Evolutionary conservation across 768 basidiomycete genomes (phyloP).

Genomic region (Mycena olivaceomarginata): DNA sequence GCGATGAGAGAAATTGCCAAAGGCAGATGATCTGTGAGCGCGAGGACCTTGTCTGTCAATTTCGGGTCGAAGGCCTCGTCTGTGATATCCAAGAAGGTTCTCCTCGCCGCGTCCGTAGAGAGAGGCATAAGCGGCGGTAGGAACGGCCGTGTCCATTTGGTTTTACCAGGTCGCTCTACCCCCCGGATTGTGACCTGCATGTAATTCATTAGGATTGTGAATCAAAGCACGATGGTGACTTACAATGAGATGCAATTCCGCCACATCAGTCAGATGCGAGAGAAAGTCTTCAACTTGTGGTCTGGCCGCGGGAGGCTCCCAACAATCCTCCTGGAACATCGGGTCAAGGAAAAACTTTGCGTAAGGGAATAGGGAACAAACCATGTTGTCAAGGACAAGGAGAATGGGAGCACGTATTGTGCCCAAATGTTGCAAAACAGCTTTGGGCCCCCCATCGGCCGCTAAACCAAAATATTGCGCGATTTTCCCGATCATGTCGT

Average conservation of each 20-base stretch:
- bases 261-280: neutral
- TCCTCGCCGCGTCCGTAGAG: neutral
- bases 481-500: neutral
- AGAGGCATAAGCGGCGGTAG: neutral
- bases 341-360: neutral
- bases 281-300: constrained; percentile 8
- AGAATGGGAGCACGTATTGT: neutral
- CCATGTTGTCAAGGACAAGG: constrained; percentile 13
- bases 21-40: constrained; percentile 8
- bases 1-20: constrained; percentile 23
- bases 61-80: constrained; percentile 9
- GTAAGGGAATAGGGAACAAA: neutral
- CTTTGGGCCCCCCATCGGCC: neutral
- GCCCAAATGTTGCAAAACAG: neutral
- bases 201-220: no score
- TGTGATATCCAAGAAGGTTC: constrained; percentile 13
- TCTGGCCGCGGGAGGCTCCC: neutral
- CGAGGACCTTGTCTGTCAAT: neutral
- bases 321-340: constrained; percentile 8
- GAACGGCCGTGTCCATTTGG: constrained; percentile 10
- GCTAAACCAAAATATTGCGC: constrained; percentile 1
- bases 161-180: neutral
- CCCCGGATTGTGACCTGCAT: constrained; percentile 17
- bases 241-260: constrained; percentile 4
- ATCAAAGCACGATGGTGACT: neutral